A percentile compares a stretch with the other conserved stretches of the same genome.
Conservation (phyloP, 2,329 filamentous ascomycete species). For the Fusarium floridanum region DNA sequence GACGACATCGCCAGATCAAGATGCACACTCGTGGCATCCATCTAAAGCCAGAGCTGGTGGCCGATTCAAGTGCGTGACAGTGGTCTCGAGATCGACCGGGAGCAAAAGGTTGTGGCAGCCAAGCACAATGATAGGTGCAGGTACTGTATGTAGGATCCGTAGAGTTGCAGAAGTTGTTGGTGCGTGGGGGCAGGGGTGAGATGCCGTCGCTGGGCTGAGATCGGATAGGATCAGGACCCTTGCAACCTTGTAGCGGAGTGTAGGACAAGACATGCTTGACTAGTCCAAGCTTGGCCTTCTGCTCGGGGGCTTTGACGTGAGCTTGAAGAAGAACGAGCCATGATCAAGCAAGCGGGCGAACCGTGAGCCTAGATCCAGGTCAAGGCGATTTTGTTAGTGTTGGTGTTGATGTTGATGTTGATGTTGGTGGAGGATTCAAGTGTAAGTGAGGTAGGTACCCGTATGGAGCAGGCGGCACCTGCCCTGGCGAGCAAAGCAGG, state of each 20-base stretch:
- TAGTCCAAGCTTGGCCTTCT: not conserved
- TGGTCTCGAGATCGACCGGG: constrained; percentile 20
- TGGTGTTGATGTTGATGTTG: constrained; percentile 11
- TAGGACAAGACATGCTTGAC: constrained; percentile 11
- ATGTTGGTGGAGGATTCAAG: constrained; percentile 10
- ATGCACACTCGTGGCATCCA: not conserved
- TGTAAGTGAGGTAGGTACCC: constrained; percentile 12
- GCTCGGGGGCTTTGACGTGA: not conserved
- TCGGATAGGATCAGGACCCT: constrained; percentile 27
- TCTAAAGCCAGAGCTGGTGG: constrained; percentile 2
- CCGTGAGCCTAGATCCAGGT: constrained; percentile 14
- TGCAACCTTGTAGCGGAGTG: not conserved
- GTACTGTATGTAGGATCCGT: constrained; percentile 9
- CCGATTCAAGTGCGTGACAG: constrained; percentile 20
- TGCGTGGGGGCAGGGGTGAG: constrained; percentile 35
- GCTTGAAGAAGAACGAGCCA: constrained; percentile 4
- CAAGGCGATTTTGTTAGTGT: constrained; percentile 11
- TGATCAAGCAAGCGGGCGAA: constrained; percentile 18
- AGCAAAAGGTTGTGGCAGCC: constrained; percentile 13
- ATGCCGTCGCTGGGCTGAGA: constrained; percentile 20
- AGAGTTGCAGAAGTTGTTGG: constrained; percentile 14
- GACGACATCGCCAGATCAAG: constrained; percentile 1
- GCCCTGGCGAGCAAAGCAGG: not conserved
- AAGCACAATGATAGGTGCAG: constrained; percentile 24
- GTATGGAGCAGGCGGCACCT: not conserved